Base-by-base conservation (phyloP, 2,329 filamentous ascomycete genomes). In the Capronia americana region DNA sequence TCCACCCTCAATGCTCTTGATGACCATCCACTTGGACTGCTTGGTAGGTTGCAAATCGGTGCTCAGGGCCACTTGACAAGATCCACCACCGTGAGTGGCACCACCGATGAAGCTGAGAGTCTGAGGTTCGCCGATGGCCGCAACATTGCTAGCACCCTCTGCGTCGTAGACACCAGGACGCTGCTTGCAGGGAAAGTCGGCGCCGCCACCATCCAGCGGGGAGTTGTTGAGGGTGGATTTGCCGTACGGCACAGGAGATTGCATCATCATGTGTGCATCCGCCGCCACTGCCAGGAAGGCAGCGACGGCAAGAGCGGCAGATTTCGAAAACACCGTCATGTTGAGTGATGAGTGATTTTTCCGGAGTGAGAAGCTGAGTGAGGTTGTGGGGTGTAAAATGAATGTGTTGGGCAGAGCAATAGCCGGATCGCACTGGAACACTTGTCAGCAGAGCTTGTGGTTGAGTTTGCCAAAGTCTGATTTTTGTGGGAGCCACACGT, bases 1-100 rank as follows among this genome's bases (percentile, higher is more conserved):
- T 14, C 93, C 93, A 44, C 94, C 94, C 67, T 93, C 85, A 30
- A 93, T 91, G 0, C 90, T 94, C 75, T 95, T 88, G 77, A 99
- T 93, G 69, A 97, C 94, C 77, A 93, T 93, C 88, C 90, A 99
- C 24, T 86, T 84, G 0, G 87, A 90, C 71, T 86, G 77, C 70
- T 85, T 86, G 28, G 86, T 88, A 0, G 93, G 88, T 12, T 84
- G 80, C 11, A 84, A 81, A 72, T 97, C 94, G 20, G 91, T 92
- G 0, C 93, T 95, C 73, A 99, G 81, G 8, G 90, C 90, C 64
- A 98, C 80, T 74, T 99, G 95, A 81, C 95, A 98, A 0, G 92
- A 96, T 0, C 95, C 95, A 61, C 95, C 95, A 20, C 93, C 93
- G 72, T 99, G 95, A 0, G 89, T 87, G 2, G 93, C 93, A 57